These are phyloP conservation scores for Eutrema japonicum DNA, from an alignment of 345 rosid genomes.

Conservation along the genomic window DNA sequence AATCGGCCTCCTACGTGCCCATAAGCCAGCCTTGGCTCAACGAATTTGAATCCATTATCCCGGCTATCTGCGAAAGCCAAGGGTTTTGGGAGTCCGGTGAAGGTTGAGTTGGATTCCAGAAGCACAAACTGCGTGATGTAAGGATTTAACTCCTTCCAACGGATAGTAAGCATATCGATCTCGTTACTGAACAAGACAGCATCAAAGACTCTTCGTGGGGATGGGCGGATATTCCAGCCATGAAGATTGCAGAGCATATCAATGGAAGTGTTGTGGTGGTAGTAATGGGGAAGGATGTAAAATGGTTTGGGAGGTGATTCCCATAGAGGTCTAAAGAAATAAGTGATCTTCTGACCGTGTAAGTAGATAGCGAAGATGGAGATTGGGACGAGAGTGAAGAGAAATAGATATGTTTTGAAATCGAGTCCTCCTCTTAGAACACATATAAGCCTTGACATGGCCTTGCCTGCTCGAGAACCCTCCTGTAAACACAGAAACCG, in stretches of 20 bases:
- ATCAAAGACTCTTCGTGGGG: constrained; percentile 81
- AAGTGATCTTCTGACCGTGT: constrained; percentile 46
- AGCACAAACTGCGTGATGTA: constrained; percentile 79
- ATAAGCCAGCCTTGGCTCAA: constrained; percentile 71
- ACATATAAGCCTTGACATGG: constrained; percentile 30
- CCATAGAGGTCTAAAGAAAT: constrained; percentile 48
- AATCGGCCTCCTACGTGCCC: constrained; percentile 81
- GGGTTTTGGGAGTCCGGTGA: constrained; percentile 67
- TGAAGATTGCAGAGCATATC: constrained; percentile 78
- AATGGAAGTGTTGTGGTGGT: constrained; percentile 67
- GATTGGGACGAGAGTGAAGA: constrained; percentile 35
- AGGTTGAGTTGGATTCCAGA: constrained; percentile 91
- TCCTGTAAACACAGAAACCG: background rate
- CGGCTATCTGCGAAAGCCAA: constrained; percentile 59
- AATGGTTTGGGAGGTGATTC: constrained; percentile 44
- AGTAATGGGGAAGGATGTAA: constrained; percentile 42
- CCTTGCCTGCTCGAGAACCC: constrained; percentile 39
- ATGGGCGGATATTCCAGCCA: constrained; percentile 78
- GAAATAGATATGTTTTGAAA: constrained; percentile 26
- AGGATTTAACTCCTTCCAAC: constrained; percentile 88
- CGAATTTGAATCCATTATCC: constrained; percentile 54
- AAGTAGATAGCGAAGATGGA: constrained; percentile 37
- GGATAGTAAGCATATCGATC: constrained; percentile 68
- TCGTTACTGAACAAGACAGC: constrained; percentile 89
- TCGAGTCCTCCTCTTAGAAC: constrained; percentile 16